Base-by-base conservation (phyloP, 306 rosid species). In the Lathyrus oleraceus region DNA sequence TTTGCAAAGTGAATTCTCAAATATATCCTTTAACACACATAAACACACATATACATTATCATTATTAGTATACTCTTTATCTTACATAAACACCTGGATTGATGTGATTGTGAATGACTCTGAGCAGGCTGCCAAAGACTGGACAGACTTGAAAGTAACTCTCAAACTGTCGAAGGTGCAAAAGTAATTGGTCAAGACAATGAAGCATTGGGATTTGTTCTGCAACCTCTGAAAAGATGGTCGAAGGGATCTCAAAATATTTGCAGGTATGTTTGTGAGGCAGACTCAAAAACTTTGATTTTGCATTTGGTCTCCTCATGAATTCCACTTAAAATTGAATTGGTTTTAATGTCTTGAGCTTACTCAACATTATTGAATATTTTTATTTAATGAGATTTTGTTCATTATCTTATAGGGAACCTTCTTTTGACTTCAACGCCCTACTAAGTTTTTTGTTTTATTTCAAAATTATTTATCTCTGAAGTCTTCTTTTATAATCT, bases 91-190 rank as follows among this genome's bases (percentile, higher is more conserved):
- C 42, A 27, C 49, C 8, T 43, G 75, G 69, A 64, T 42, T 66
- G 60, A 59, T n/a, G 28, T 40, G 47, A 69, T 23, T 54, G 35
- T 54, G 30, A 20, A 35, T 43, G 21, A 39, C 64, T 72, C 43
- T 73, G 51, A 74, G 59, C 67, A 94, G 98, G 95, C 17, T 81
- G 88, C 76, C 88, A 74, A 60, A 79, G 77, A 80, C 73, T 94
- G 69, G 91, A 88, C 68, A 83, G 77, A 54, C 75, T 94, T 72
- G 98, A 94, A 83, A 91, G 79, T 70, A 87, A 81, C 76, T 94
- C 97, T n/a, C 90, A 88, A 38, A 94, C 92, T 10, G 86, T 84
- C 62, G 84, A 90, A 81, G 95, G 92, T 67, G 96, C 97, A 36
- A 90, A 78, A 73, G 40, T 80, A 75, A 87, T 94, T 70, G 83